Conservation (phyloP, 2,329 filamentous ascomycete species). For the Thelonectria blattea region DNA sequence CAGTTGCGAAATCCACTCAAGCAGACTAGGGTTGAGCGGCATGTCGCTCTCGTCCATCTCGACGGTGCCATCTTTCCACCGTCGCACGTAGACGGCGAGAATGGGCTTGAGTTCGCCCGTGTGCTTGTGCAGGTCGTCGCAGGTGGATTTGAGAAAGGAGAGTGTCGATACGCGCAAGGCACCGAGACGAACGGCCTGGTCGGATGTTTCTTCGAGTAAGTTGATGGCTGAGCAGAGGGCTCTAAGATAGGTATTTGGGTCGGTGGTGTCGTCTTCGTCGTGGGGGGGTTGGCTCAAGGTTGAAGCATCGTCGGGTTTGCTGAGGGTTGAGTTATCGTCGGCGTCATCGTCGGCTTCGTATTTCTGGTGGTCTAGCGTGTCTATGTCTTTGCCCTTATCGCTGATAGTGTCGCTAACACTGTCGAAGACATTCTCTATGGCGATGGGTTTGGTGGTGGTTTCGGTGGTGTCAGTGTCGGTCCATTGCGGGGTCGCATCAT, state of each 20-base stretch:
- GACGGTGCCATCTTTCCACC: conserved; percentile 22
- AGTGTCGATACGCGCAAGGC: conserved; percentile 26
- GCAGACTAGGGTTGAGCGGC: conserved; percentile 25
- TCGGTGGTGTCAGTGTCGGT: not conserved
- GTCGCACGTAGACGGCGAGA: conserved; percentile 17
- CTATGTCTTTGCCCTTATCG: no score
- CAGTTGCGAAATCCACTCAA: conserved; percentile 21
- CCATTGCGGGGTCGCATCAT: not conserved
- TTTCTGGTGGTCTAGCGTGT: no score
- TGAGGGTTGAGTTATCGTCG: no score
- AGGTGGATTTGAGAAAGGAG: conserved; percentile 20
- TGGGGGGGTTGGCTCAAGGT: not conserved
- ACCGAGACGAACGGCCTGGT: conserved; percentile 13
- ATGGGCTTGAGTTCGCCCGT: conserved; percentile 28
- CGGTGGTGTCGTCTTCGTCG: not conserved
- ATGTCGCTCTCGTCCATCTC: conserved; percentile 17
- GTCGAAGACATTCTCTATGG: no score
- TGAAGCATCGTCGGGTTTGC: not conserved
- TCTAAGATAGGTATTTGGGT: conserved; percentile 21
- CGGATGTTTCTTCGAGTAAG: conserved; percentile 2
- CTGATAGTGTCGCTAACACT: no score
- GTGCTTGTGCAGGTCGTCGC: conserved; percentile 17
- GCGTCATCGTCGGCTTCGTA: no score
- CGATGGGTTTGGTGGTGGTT: not conserved
- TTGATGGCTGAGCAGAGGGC: conserved; percentile 9